Evolutionary conservation across 2,329 filamentous ascomycete genomes (phyloP), one percentile per base, ranked within the genome.

Genomic region (Colletotrichum horii): DNA sequence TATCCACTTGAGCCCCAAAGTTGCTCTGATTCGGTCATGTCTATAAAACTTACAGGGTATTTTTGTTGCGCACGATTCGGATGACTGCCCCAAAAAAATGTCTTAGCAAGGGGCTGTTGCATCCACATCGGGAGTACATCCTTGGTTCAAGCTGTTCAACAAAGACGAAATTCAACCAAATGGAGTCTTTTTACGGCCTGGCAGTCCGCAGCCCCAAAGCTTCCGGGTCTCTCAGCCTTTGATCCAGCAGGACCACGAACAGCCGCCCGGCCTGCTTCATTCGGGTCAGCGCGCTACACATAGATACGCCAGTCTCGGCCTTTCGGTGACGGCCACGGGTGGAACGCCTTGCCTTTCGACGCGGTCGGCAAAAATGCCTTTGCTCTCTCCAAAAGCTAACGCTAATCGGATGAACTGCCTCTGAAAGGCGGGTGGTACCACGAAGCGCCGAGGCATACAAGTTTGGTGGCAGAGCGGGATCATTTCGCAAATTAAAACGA

Each of bases 321-420:
- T 26, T 26, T 30, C 4, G 19, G 68, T 52, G 48, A 69, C 52
- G 65, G 70, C 26, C 26, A 28, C 19, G n/a, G 48, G 48, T 52
- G 34, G 34, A 43, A 24, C 11, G n/a, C 32, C 4, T 61, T 34
- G 16, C 34, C 16, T 24, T 73, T 69, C 36, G 28, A 60, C 38
- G 55, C 36, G 55, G 22, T 32, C 38, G 43, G 30, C 24, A 16
- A 36, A 71, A 32, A 22, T 38, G 32, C 55, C 38, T n/a, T 60
- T 67, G 62, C 73, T 68, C 15, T 16, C 48, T 48, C 32, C n/a
- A 11, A 43, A 36, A 43, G 26, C 38, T 74, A 56, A 67, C 36
- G 32, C 60, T 22, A 24, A 48, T 73, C 61, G 72, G 62, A 69
- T 12, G 73, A 75, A 75, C 73, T 48, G 62, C 38, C 64, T 52